Percentiles rank a stretch among this genome's conserved stretches.
phyloP scores from a whole-genome alignment of 78 protist genomes.

The Chrysochromulina parva region DNA sequence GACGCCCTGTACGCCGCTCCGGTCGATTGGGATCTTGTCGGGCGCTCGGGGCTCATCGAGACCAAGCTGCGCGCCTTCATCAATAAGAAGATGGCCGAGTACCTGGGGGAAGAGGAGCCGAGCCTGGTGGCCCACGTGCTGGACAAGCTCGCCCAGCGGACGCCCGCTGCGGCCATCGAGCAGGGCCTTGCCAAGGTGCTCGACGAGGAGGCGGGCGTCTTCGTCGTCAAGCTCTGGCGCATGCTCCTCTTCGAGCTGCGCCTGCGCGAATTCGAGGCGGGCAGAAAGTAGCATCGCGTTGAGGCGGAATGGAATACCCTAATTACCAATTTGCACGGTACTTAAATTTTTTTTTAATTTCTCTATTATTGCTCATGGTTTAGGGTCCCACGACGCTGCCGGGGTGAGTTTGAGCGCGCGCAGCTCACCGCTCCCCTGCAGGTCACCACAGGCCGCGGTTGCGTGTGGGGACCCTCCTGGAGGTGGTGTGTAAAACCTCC shows the following conservation, averaged over 20 bases:
- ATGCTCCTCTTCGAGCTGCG: slow-evolving; percentile 43
- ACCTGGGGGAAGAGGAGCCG: not conserved
- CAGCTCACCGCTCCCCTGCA: no score
- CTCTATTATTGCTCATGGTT: no score
- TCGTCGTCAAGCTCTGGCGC: slow-evolving; percentile 52
- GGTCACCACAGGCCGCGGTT: no score
- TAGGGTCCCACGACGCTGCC: no score
- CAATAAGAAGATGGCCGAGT: not conserved
- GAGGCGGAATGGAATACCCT: no score
- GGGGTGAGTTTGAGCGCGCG: no score
- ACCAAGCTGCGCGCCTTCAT: not conserved
- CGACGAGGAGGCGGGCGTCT: slow-evolving; percentile 55
- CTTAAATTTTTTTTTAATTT: no score
- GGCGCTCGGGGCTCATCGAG: not conserved
- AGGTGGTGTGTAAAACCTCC: no score
- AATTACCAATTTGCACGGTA: no score
- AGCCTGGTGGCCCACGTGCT: not conserved
- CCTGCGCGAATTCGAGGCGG: no score
- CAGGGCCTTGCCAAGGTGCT: not conserved
- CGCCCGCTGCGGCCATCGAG: not conserved
- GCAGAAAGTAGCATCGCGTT: no score
- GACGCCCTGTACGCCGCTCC: not conserved
- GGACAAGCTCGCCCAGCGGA: not conserved
- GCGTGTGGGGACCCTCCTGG: no score
- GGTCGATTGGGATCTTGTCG: not conserved